Conservation (phyloP, 2,329 filamentous ascomycete genomes). For the Aureobasidium lini region DNA sequence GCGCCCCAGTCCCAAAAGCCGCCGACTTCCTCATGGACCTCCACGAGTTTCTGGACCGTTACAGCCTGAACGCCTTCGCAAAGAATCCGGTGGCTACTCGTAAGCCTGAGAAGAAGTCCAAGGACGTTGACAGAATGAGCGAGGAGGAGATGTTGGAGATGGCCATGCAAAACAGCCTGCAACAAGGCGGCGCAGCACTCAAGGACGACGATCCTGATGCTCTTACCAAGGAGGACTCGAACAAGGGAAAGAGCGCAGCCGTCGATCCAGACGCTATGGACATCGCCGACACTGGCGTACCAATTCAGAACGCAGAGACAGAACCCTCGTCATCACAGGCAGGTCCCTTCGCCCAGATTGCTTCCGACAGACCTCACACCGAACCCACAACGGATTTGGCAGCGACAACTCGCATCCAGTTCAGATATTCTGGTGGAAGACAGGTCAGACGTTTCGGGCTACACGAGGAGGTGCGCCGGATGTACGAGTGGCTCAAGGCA, state of each 20-base stretch:
- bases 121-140: constrained; percentile 80
- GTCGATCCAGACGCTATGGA: constrained; percentile 31
- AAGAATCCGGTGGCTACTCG: constrained; percentile 87
- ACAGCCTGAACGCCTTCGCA: constrained; percentile 77
- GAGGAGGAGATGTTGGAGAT: constrained; percentile 97
- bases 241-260: constrained; percentile 47
- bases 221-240: constrained; percentile 59
- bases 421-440: constrained; percentile 75
- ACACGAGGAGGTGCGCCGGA: constrained; percentile 66
- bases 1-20: constrained; percentile 66
- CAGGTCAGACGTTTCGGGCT: constrained; percentile 80
- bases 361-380: constrained; percentile 61
- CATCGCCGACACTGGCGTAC: constrained; percentile 21
- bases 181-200: constrained; percentile 31
- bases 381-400: constrained; percentile 65
- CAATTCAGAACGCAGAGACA: constrained; percentile 20
- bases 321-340: constrained; percentile 25
- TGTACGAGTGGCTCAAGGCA: constrained; percentile 97
- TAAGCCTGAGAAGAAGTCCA: constrained; percentile 56
- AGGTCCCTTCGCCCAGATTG: constrained; percentile 61
- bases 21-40: constrained; percentile 84
- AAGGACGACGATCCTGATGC: constrained; percentile 77
- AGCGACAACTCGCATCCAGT: constrained; percentile 81
- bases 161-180: constrained; percentile 80
- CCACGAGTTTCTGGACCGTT: constrained; percentile 93